Evolutionary conservation across 257 asterid species (phyloP), one percentile per base, ranked within the genome.

Genomic region (Haberlea rhodopensis): DNA sequence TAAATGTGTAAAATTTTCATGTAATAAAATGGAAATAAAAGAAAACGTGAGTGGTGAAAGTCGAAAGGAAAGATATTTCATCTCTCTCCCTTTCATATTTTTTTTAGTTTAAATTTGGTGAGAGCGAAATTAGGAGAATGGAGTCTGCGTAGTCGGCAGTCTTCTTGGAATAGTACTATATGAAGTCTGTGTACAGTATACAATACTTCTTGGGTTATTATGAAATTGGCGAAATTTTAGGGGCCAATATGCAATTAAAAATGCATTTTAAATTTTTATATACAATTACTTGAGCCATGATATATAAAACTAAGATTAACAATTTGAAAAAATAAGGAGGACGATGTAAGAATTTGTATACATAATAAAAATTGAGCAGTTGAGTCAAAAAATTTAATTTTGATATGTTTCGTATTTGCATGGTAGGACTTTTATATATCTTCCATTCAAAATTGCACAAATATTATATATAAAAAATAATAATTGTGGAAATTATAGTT

Each of bases 41-140:
- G 15, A 78, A 66, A 58, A 65, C 37, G 45, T 45, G 57, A 6
- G 71, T 22, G 69, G 82, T 71, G 73, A 75, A 81, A 73, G 84
- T 75, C 78, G 77, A 73, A 66, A 75, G 70, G 76, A 62, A 15
- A 20, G 67, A 51, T 61, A 71, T 71, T 67, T 60, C 13, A 11
- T 40, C 18, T 40, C 45, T 34, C 43, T 32, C 15, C 9, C 5
- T 61, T 51, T 52, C 19, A 32, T 20, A 22, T 75, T 73, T 76
- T 57, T 63, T 62, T 75, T 56, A 59, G 62, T 58, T 65, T 80
- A 51, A 77, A 71, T 68, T 46, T 4, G 53, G 73, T 26, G 69
- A 71, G 53, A 68, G 62, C 53, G 63, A 27, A 51, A 71, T 80
- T 77, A 65, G 76, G 73, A 65, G 78, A 63, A 61, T 65, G 71